These are phyloP conservation scores for Ustulina deusta DNA, from an alignment of 2,329 filamentous ascomycete genomes.

Conservation along the genomic window DNA sequence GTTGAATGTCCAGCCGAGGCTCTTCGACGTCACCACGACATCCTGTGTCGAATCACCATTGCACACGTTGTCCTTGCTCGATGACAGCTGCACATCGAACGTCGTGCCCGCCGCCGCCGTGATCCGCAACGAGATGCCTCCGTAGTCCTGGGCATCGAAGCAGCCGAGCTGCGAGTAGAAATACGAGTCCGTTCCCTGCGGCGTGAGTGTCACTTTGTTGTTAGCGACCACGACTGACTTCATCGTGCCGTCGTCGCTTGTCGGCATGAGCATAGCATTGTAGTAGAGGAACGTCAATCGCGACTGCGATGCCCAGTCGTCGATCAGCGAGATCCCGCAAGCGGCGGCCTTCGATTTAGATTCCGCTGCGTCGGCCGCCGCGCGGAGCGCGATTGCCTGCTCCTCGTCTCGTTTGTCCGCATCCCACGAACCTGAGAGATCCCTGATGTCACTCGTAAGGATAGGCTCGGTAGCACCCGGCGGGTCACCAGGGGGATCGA, in stretches of 20 bases:
- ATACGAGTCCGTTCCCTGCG: conserved; percentile 62
- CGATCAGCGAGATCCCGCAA: conserved; percentile 62
- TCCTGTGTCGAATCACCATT: conserved; percentile 53
- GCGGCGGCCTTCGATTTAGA: conserved; percentile 12
- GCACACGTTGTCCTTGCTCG: conserved; percentile 56
- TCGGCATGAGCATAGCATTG: conserved; percentile 67
- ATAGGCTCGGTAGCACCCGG: conserved; percentile 15
- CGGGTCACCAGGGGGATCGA: conserved; percentile 37
- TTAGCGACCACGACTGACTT: conserved; percentile 65
- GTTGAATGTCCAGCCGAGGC: conserved; percentile 71
- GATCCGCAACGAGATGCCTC: conserved; percentile 67
- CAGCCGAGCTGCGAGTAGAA: conserved; percentile 70
- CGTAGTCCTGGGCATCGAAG: conserved; percentile 63
- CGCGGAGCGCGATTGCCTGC: conserved; percentile 32
- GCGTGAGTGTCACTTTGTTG: conserved; percentile 64
- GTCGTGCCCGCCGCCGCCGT: conserved; percentile 64
- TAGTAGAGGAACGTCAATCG: conserved; percentile 71
- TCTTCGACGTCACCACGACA: conserved; percentile 56
- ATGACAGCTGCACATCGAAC: conserved; percentile 65
- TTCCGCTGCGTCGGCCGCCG: conserved; percentile 1
- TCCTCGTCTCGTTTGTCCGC: conserved; percentile 18
- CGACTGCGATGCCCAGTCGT: conserved; percentile 72
- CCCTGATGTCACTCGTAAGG: neutral
- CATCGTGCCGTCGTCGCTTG: conserved; percentile 69
- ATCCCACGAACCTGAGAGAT: conserved; percentile 5